Conservation (phyloP, 1,139 yeast species). For the Blastobotrys petasosporus region DNA sequence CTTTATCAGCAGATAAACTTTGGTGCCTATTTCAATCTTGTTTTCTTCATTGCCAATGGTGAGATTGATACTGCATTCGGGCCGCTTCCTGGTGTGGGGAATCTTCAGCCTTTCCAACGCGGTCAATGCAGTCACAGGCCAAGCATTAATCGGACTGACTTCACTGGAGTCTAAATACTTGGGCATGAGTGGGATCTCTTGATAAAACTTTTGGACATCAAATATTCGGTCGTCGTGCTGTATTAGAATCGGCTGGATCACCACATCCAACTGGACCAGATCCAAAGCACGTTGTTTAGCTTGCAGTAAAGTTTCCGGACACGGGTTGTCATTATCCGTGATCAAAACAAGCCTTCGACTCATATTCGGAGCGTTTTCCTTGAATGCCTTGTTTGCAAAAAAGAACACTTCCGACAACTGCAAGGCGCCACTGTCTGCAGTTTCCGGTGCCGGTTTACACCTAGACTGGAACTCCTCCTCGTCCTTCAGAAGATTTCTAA, state of each 20-base stretch:
- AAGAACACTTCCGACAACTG: slow-evolving; percentile 26
- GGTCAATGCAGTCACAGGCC: no score
- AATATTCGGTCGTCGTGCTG: slow-evolving; percentile 38
- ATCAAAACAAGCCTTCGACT: slow-evolving; percentile 44
- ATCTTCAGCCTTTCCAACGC: no score
- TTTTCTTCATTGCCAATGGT: no score
- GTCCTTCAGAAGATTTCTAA: slow-evolving; percentile 26
- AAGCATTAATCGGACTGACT: neutral
- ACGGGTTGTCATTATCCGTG: slow-evolving; percentile 56
- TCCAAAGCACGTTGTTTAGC: slow-evolving; percentile 59
- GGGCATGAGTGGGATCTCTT: slow-evolving; percentile 16
- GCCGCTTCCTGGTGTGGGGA: no score
- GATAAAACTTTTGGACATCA: slow-evolving; percentile 48
- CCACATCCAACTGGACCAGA: slow-evolving; percentile 34
- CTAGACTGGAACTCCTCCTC: slow-evolving; percentile 12
- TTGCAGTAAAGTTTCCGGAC: slow-evolving; percentile 33
- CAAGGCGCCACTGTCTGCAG: neutral
- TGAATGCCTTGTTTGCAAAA: slow-evolving; percentile 27
- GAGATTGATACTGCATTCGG: no score
- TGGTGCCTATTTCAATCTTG: no score
- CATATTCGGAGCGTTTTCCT: slow-evolving; percentile 18
- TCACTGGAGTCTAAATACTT: neutral
- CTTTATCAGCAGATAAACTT: neutral
- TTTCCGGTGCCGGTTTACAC: neutral
- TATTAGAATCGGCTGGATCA: slow-evolving; percentile 61